Base-by-base conservation (phyloP, 352 stramenopile species). In the Phytopythium oedochilum region DNA sequence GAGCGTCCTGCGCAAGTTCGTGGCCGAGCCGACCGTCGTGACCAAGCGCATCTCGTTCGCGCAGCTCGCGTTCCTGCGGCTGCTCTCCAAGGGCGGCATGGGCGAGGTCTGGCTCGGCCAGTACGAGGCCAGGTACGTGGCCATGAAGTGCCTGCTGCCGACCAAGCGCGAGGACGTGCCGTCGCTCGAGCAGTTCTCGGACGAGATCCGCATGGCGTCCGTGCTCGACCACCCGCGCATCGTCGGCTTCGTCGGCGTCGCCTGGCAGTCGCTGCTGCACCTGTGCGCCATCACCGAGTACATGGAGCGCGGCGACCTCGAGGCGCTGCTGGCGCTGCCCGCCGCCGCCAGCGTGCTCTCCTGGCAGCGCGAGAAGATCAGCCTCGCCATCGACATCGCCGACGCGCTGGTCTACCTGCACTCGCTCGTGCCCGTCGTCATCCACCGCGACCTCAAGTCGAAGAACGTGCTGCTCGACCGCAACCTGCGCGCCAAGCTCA, bases 31-130 rank as follows among this genome's bases (percentile, higher is more conserved):
- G 18, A 65, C 68, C 6, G 71, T 92, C 53, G 68, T 92, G 54
- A 88, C 77, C 18, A 88, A 88, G 58, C 78, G 79, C 22, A 89
- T 92, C 46, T 79, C 78, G 6, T 89, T 88, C 49, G 69, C 68
- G 7, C 77, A 90, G 58, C 63, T 93, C n/a, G 81, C 78, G 15
- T 92, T 88, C 53, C 57, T 89, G 40, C 63, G 78, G 12, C 59
- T 89, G 28, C 57, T 93, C 10, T 83, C 80, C 6, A 90, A 91
- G 51, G 83, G 83, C 57, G 83, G 79, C 22, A 91, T 81, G 38
- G 83, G 83, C 9, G 81, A 94, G 53, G 83, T 94, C 11, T 94
- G 81, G 81, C 54, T 90, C n/a, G 81, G 83, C 10, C 74, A 88
- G 56, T 89, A 88, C 46, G 78, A 89, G 56, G 64, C 73, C 34